Evolutionary conservation across 78 protist genomes (phyloP), one percentile per base, ranked within the genome.

Genomic region (Speleostelium caveatum): DNA sequence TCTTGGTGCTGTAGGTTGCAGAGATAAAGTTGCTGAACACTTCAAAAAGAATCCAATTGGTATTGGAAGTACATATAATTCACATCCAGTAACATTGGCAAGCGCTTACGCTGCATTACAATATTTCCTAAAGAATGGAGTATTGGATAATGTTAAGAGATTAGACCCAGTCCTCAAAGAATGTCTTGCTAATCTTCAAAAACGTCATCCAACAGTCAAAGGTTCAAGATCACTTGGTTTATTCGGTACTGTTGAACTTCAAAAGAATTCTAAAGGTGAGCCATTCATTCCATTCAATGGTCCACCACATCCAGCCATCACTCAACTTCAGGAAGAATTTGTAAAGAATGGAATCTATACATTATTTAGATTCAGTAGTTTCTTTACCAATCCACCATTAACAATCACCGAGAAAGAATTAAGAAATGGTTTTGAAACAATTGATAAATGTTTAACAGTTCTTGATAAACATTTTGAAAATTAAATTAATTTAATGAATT

Each of bases 1-100:
- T 60, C 73, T 92, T 45, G 91, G 89, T 38, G 72, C 76, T 2
- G 95, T 92, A 10, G 95, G 79, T 24, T 69, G 89, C 61, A 66
- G 95, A 72, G 75, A 67, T 59, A 71, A 61, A 65, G 42, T 92
- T 36, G 86, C 79, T 7, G 75, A 59, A 24, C 49, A 41, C 66
- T 92, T 92, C 45, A 58, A 55, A 17, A 36, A 36, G 41, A 53
- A 39, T 24, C 93, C 95, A 33, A 69, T 92, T 55, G 86, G 92
- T 14, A 73, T 77, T 68, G 95, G 95, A 12, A 55, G 93, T 17
- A 92, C 95, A 16, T 92, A 92, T 45, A 77, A 92, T 49, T 71
- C 88, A n/a, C 95, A 92, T 75, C 95, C 95, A 32, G 92, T 92
- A 5, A 87, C 90, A 30, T 65, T 92, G 24, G 95, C 95, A 5